These are phyloP conservation scores for Rhinocladiella mackenziei DNA, from an alignment of 2,329 filamentous ascomycete species.

Conservation along the genomic window DNA sequence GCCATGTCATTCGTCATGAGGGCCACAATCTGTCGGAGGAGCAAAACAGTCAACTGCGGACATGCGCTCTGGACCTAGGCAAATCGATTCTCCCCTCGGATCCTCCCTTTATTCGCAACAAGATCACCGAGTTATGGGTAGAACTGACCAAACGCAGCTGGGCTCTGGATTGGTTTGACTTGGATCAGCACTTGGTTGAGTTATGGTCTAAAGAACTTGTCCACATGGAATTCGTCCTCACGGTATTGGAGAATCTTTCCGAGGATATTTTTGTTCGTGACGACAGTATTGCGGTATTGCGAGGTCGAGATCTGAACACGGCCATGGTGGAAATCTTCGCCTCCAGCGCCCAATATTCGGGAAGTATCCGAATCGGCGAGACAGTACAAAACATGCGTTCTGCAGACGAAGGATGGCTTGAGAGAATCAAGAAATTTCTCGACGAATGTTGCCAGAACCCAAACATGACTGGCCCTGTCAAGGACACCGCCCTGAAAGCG, in stretches of 20 bases:
- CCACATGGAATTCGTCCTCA: constrained; percentile 83
- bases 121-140: constrained; percentile 90
- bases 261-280: constrained; percentile 93
- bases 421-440: constrained; percentile 70
- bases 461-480: constrained; percentile 57
- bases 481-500: constrained; percentile 68
- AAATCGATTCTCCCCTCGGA: constrained; percentile 67
- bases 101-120: constrained; percentile 81
- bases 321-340: constrained; percentile 93
- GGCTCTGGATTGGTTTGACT: constrained; percentile 89
- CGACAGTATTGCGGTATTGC: constrained; percentile 76
- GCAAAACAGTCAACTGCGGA: constrained; percentile 65
- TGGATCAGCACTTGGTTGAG: constrained; percentile 78
- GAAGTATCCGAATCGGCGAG: constrained; percentile 69
- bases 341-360: constrained; percentile 66
- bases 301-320: constrained; percentile 79
- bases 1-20: constrained; percentile 80
- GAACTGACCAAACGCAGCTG: constrained; percentile 91
- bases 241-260: constrained; percentile 83
- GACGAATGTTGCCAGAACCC: constrained; percentile 65
- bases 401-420: constrained; percentile 82
- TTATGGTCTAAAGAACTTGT: constrained; percentile 65
- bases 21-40: constrained; percentile 70
- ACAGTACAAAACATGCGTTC: constrained; percentile 65
- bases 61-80: constrained; percentile 75